A percentile compares a stretch with the other conserved stretches of the same genome.
phyloP scores from a whole-genome alignment of 192 early-diverging fungal genomes.

The Coemansia sp. region DNA sequence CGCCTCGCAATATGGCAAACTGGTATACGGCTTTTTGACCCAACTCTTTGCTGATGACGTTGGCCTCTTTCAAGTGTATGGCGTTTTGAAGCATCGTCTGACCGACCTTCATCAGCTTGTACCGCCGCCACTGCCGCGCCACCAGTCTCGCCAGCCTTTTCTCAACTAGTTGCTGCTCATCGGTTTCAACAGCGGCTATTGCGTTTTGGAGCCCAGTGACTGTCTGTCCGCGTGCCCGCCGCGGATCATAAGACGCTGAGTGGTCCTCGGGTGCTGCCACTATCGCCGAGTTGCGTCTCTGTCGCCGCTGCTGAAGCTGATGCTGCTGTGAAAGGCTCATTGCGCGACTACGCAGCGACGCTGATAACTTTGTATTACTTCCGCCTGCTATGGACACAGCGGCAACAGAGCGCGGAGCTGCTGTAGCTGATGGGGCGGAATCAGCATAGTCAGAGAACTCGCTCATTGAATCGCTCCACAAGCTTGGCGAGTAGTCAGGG shows the following conservation, averaged over 20 bases:
- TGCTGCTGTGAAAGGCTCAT: constrained; percentile 14
- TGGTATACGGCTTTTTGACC: constrained; percentile 81
- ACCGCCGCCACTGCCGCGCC: constrained; percentile 42
- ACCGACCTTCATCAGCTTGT: constrained; percentile 64
- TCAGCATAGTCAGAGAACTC: constrained; percentile 23
- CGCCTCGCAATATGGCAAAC: constrained; percentile 72
- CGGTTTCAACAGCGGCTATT: not conserved
- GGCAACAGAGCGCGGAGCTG: not conserved
- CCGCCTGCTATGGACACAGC: not conserved
- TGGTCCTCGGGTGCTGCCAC: constrained; percentile 11
- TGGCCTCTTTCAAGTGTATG: constrained; percentile 84
- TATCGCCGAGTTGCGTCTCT: constrained; percentile 31
- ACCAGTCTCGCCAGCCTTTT: constrained; percentile 28
- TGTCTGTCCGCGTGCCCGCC: constrained; percentile 35
- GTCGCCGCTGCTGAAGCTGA: not conserved
- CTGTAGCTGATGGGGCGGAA: not conserved
- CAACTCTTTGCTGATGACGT: constrained; percentile 86
- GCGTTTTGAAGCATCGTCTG: constrained; percentile 71
- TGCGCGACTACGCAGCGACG: constrained; percentile 24
- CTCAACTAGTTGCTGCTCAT: not conserved
- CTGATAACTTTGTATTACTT: not conserved
- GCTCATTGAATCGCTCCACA: constrained; percentile 46
- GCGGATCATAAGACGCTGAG: not conserved
- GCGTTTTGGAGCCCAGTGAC: constrained; percentile 8
- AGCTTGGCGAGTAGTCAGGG: constrained; percentile 18